Evolutionary conservation across 2,329 filamentous ascomycete genomes (phyloP), one percentile per base, ranked within the genome.

Genomic region (Pseudocercospora ulei): DNA sequence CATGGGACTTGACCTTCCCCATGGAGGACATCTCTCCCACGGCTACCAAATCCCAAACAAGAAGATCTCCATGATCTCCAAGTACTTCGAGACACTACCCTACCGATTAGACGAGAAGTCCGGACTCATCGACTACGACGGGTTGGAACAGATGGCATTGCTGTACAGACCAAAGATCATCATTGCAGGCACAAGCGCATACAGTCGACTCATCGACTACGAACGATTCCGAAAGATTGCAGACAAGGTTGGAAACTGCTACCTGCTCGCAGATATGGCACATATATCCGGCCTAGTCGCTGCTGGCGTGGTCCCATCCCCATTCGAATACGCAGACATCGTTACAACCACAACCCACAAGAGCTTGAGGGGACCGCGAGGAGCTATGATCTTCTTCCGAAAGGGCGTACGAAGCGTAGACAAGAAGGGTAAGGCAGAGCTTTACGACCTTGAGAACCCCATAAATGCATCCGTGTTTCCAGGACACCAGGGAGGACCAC

Each of bases 301-400:
- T 27, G 88, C 85, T 53, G 86, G 86, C 57, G 87, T 94, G 39
- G 77, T 95, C 50, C 85, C 86, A 27, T 81, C 82, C 44, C 90
- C 90, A 35, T 98, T 96, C 65, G 74, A 75, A 50, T 80, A 82
- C 63, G 82, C 86, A 50, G 90, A 98, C 62, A 80, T 98, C 43
- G 90, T 98, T 50, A 98, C 90, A 31, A 98, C 90, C 13, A 98
- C 90, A 23, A 95, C 85, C 47, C 90, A 98, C 74, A 98, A 98
- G 72, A 93, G 85, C 44, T 75, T 98, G 48, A 82, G 90, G 60
- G 90, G 90, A 23, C 90, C 90, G 23, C 79, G 90, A 58, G 90
- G 90, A 52, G 90, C 90, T 56, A 83, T 98, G 77, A 98, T 98
- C 63, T 98, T 98, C 74, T 98, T 80, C 77, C 81, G 90, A 55